A percentile compares a stretch with the other conserved stretches of the same genome.
phyloP scores from a whole-genome alignment of 148 eudicot species.

The Camellia sinensis region DNA sequence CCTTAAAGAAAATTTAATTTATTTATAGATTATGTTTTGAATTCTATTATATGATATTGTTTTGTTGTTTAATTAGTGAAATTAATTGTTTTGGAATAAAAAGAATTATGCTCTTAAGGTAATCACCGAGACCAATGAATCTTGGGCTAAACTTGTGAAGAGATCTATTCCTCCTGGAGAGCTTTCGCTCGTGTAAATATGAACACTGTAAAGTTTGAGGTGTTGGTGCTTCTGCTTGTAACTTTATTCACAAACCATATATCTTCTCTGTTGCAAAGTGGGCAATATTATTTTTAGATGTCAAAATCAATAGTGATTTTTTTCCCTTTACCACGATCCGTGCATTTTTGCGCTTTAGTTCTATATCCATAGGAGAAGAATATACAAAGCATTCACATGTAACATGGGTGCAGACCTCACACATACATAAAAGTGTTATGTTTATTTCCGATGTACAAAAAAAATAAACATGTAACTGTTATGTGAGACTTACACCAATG shows the following conservation, averaged over 20 bases:
- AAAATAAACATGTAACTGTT: too few species aligned
- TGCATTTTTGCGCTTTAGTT: background rate
- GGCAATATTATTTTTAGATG: background rate
- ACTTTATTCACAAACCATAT: too few species aligned
- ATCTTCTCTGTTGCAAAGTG: background rate
- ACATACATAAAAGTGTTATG: too few species aligned
- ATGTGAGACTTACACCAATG: too few species aligned
- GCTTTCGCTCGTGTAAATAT: slow-evolving; percentile 65
- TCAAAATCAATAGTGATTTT: background rate
- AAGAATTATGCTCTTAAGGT: slow-evolving; percentile 94
- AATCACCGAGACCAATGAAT: slow-evolving; percentile 79
- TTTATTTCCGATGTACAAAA: too few species aligned
- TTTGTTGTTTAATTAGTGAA: background rate
- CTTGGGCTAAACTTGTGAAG: slow-evolving; percentile 91
- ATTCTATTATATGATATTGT: background rate
- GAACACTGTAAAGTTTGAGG: background rate
- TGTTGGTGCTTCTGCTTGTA: background rate
- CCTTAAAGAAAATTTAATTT: too few species aligned
- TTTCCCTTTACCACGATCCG: background rate
- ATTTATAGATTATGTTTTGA: background rate
- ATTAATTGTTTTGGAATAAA: slow-evolving; percentile 3
- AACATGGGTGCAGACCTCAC: too few species aligned
- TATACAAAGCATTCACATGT: too few species aligned
- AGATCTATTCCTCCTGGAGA: slow-evolving; percentile 81
- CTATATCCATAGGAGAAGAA: too few species aligned